These are phyloP conservation scores for Penicillium manginii DNA, from an alignment of 495 filamentous ascomycete genomes.

Conservation along the genomic window DNA sequence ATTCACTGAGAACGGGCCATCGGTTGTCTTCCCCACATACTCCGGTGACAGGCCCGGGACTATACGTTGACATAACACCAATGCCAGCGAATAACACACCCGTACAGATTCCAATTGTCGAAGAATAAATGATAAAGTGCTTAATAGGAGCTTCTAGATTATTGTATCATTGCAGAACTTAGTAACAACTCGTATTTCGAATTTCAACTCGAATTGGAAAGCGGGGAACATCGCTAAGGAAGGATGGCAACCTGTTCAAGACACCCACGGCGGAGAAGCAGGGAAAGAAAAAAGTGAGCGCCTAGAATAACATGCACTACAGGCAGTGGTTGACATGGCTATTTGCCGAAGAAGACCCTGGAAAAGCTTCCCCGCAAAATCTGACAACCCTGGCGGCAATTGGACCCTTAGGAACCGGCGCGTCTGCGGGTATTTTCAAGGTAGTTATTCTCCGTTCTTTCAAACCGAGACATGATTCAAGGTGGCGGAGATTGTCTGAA, in stretches of 20 bases:
- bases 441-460: slow-evolving; percentile 8
- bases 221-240: slow-evolving; percentile 8
- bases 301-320: slow-evolving; percentile 8
- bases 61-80: slow-evolving; percentile 9
- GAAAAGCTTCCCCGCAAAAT: slow-evolving; percentile 10
- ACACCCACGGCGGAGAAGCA: slow-evolving; percentile 6
- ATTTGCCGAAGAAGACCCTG: slow-evolving; percentile 8
- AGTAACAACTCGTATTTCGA: slow-evolving; percentile 4
- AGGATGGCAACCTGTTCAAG: slow-evolving; percentile 7
- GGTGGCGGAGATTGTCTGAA: slow-evolving; percentile 5
- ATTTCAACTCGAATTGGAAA: slow-evolving; percentile 10
- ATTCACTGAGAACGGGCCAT: slow-evolving; percentile 8
- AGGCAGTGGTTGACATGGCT: slow-evolving; percentile 4
- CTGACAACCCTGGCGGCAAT: slow-evolving; percentile 4
- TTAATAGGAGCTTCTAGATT: slow-evolving; percentile 6
- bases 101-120: slow-evolving; percentile 7
- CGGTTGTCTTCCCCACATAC: slow-evolving; percentile 9
- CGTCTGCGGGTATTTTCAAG: slow-evolving; percentile 9
- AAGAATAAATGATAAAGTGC: slow-evolving; percentile 6
- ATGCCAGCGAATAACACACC: slow-evolving; percentile 9
- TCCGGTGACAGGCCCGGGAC: slow-evolving; percentile 8
- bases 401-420: slow-evolving; percentile 9
- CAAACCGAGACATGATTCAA: slow-evolving; percentile 8
- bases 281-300: slow-evolving; percentile 6
- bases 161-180: slow-evolving; percentile 7